A percentile compares a stretch with the other conserved stretches of the same genome.
phyloP scores from a whole-genome alignment of 2,329 filamentous ascomycete species.

The Diaporthe amygdali region DNA sequence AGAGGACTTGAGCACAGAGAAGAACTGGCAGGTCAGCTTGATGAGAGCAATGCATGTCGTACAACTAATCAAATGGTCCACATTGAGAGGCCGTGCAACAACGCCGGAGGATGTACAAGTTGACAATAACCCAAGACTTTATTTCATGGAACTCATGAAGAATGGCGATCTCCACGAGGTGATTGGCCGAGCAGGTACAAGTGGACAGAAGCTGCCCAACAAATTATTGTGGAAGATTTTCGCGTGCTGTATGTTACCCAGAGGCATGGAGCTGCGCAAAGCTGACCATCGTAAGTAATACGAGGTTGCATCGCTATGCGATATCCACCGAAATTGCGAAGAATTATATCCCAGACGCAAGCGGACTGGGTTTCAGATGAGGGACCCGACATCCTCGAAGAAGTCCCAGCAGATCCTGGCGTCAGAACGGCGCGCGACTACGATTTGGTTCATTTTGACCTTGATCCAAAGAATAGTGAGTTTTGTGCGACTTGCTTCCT shows the following conservation, averaged over 20 bases:
- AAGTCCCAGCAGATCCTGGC: neutral
- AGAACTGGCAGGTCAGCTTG: neutral
- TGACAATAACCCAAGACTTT: neutral
- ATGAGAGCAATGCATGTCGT: neutral
- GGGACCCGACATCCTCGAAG: neutral
- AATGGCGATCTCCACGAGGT: neutral
- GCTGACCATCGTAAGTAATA: neutral
- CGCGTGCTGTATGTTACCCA: neutral
- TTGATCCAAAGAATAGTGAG: neutral
- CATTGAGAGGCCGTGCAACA: neutral
- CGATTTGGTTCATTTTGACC: conserved; percentile 4
- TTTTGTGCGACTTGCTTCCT: accelerated
- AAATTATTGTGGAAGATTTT: neutral
- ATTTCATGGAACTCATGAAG: conserved; percentile 1
- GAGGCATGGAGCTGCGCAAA: accelerated
- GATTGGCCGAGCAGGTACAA: neutral
- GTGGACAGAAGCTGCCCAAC: neutral
- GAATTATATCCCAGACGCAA: neutral
- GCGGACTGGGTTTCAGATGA: neutral
- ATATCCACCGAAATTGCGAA: neutral
- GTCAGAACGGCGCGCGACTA: neutral
- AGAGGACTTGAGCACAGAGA: neutral
- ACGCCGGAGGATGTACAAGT: neutral
- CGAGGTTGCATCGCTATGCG: neutral
- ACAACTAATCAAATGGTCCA: neutral